Conservation (phyloP, 2,329 filamentous ascomycete species). For the Stachybotrys chlorohalonatus region DNA sequence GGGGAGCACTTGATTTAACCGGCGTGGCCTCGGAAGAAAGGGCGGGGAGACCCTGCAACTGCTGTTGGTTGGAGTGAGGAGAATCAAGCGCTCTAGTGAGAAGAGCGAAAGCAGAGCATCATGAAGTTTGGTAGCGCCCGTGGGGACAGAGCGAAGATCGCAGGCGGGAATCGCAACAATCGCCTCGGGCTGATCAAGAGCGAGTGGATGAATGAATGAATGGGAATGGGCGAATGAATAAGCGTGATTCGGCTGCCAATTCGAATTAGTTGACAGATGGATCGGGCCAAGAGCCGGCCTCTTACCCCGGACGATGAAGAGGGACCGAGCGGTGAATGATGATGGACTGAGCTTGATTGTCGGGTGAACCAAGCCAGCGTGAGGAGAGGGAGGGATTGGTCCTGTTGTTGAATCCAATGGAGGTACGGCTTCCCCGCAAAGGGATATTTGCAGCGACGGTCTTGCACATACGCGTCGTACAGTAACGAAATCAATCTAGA, state of each 20-base stretch:
- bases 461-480: too few relatives aligned
- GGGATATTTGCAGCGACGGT: neutral
- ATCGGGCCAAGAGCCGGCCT: too few relatives aligned
- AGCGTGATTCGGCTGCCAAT: too few relatives aligned
- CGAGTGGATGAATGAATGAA: neutral
- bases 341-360: neutral
- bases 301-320: too few relatives aligned
- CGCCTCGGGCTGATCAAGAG: neutral
- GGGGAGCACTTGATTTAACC: neutral
- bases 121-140: neutral
- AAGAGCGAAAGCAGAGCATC: too few relatives aligned
- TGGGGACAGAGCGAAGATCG: neutral
- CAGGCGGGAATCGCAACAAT: neutral
- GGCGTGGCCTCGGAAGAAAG: neutral
- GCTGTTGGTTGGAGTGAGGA: too few relatives aligned
- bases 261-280: too few relatives aligned
- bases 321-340: too few relatives aligned
- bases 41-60: neutral
- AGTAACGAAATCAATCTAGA: neutral
- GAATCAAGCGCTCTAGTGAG: too few relatives aligned
- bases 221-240: too few relatives aligned
- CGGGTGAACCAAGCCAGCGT: neutral
- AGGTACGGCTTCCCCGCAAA: neutral
- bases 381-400: neutral
- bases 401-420: neutral